phyloP scores from a whole-genome alignment of 2,329 filamentous ascomycete genomes.

The Hirsutella thompsonii region DNA sequence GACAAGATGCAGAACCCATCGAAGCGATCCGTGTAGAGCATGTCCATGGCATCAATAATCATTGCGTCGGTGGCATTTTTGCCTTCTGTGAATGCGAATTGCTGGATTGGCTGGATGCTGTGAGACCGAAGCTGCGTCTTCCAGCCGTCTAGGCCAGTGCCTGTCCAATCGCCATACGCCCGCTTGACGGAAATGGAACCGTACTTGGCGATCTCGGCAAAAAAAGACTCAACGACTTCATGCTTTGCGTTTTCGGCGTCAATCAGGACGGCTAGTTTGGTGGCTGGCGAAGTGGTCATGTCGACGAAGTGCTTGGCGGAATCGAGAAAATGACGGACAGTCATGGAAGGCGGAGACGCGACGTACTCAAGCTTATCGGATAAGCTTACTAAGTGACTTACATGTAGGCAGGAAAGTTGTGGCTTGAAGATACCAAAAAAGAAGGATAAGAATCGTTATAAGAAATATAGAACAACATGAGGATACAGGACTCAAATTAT shows the following conservation, averaged over 20 bases:
- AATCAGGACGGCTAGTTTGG: conserved; percentile 19
- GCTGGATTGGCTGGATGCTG: conserved; percentile 22
- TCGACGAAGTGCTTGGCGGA: too few species aligned
- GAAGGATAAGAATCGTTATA: too few species aligned
- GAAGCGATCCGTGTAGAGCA: conserved; percentile 18
- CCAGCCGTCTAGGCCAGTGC: conserved; percentile 13
- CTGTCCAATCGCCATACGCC: conserved; percentile 23
- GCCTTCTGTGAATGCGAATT: conserved; percentile 21
- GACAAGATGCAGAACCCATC: conserved; percentile 21
- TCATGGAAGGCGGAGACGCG: too few species aligned
- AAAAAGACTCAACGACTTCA: conserved; percentile 7
- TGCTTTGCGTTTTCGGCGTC: conserved; percentile 19
- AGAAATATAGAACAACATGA: too few species aligned
- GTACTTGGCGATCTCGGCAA: conserved; percentile 19
- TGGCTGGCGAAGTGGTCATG: too few species aligned
- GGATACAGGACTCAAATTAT: too few species aligned
- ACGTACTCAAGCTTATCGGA: too few species aligned
- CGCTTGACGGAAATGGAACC: conserved; percentile 17
- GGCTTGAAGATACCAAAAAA: too few species aligned
- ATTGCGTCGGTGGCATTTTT: conserved; percentile 23
- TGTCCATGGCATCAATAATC: conserved; percentile 25
- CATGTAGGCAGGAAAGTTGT: too few species aligned
- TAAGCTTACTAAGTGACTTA: too few species aligned
- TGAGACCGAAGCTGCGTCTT: conserved; percentile 16
- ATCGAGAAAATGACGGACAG: too few species aligned